Evolutionary conservation across 2,329 filamentous ascomycete species (phyloP).

Genomic region (Fulvia fulva): DNA sequence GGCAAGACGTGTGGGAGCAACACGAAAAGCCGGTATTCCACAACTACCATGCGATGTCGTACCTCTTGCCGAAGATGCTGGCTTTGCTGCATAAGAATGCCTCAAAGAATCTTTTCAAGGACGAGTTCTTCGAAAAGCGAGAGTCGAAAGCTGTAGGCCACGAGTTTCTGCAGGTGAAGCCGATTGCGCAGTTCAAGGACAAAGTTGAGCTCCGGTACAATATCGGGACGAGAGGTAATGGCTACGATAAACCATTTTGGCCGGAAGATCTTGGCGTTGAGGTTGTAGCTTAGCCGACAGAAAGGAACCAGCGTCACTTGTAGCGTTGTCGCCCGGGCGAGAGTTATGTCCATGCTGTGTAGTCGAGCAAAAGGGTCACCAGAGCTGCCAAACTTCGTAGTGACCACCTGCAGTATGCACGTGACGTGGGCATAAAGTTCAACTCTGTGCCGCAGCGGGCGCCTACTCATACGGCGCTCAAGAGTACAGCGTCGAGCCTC

Average conservation of each 20-base stretch:
- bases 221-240: constrained; percentile 50
- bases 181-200: constrained; percentile 41
- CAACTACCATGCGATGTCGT: constrained; percentile 49
- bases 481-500: not conserved
- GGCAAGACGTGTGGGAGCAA: constrained; percentile 46
- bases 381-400: too few species aligned
- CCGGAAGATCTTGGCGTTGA: constrained; percentile 32
- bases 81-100: constrained; percentile 40
- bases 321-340: not conserved
- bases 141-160: constrained; percentile 37
- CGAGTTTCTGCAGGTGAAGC: constrained; percentile 41
- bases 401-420: too few species aligned
- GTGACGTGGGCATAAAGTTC: too few species aligned
- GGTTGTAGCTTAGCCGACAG: constrained; percentile 4
- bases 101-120: constrained; percentile 41
- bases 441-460: not conserved
- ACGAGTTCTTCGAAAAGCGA: constrained; percentile 48
- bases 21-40: constrained; percentile 49
- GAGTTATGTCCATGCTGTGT: not conserved
- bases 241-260: constrained; percentile 48
- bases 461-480: not conserved
- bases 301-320: not conserved
- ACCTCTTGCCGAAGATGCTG: constrained; percentile 40
- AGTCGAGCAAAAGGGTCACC: not conserved
- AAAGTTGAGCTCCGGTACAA: constrained; percentile 44